Conservation (phyloP, 371 early-diverging fungal species). For the Apophysomyces sp. region DNA sequence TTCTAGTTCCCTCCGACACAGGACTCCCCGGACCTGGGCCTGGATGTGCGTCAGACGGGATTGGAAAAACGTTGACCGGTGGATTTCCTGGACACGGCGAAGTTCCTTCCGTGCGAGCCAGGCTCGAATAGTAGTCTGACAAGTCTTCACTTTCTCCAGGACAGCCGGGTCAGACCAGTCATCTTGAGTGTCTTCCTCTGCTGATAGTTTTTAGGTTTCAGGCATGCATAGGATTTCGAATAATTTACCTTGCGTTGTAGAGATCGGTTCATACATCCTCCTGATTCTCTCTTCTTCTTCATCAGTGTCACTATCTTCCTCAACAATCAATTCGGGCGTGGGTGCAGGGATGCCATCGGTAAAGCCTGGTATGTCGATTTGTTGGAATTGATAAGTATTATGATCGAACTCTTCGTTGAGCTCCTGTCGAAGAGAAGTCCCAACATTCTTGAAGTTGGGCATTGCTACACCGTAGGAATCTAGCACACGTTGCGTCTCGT, state of each 20-base stretch:
- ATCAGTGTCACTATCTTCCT: constrained; percentile 38
- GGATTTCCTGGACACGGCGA: constrained; percentile 30
- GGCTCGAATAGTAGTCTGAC: constrained; percentile 63
- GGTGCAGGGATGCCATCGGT: constrained; percentile 6
- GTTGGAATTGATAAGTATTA: constrained; percentile 11
- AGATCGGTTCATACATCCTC: not conserved
- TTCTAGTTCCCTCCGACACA: constrained; percentile 45
- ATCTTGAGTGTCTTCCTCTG: not conserved
- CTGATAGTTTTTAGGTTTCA: not conserved
- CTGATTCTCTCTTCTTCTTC: constrained; percentile 17
- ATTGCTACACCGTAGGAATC: constrained; percentile 77
- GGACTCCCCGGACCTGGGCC: constrained; percentile 61
- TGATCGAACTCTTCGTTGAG: constrained; percentile 44
- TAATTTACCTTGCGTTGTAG: constrained; percentile 2
- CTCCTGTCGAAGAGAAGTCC: constrained; percentile 68
- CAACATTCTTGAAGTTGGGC: constrained; percentile 84
- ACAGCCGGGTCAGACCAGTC: constrained; percentile 31
- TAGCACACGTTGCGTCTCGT: constrained; percentile 79
- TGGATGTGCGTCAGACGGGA: constrained; percentile 55
- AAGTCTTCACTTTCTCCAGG: constrained; percentile 33
- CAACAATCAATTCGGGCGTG: constrained; percentile 48
- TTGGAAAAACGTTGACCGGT: constrained; percentile 19
- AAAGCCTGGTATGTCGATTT: constrained; percentile 3
- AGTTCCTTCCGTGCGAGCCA: constrained; percentile 54
- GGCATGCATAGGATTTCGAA: not conserved